Percentiles rank a stretch among this genome's conserved stretches.
Conservation (phyloP, 2,329 filamentous ascomycete genomes). For the Ophiostoma australiae region DNA sequence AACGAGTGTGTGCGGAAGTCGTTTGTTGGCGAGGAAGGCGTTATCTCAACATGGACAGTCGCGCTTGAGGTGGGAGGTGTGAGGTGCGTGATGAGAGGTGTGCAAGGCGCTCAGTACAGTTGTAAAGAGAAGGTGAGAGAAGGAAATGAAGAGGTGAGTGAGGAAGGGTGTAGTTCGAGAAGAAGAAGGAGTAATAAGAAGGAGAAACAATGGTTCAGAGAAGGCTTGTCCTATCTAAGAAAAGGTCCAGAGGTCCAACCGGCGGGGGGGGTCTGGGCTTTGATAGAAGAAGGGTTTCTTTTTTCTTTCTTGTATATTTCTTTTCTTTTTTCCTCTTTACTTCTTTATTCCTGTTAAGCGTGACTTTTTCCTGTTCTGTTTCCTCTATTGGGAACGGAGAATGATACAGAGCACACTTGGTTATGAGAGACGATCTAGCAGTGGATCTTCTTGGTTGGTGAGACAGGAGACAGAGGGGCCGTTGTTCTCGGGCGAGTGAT, state of each 20-base stretch:
- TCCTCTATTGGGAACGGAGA: not conserved
- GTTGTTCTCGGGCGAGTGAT: slow-evolving; percentile 12
- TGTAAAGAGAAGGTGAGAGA: not conserved
- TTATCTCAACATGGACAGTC: slow-evolving; percentile 10
- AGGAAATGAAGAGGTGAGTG: not conserved
- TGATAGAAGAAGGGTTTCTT: not conserved
- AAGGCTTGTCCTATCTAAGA: slow-evolving; percentile 1
- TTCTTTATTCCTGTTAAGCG: not conserved
- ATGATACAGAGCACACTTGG: not conserved
- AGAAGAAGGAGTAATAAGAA: not conserved
- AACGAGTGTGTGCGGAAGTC: slow-evolving; percentile 12
- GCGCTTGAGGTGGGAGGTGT: not conserved
- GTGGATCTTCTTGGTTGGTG: slow-evolving; percentile 17
- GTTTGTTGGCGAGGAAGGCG: slow-evolving; percentile 9
- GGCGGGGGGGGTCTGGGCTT: slow-evolving; percentile 5
- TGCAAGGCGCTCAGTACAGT: no score
- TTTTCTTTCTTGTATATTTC: not conserved
- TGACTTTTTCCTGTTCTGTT: slow-evolving; percentile 6
- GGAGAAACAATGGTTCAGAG: not conserved
- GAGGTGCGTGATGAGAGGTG: no score
- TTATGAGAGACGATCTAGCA: not conserved
- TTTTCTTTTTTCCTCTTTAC: not conserved
- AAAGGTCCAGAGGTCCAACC: not conserved
- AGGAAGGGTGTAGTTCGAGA: not conserved
- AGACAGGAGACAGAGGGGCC: slow-evolving; percentile 21